Base-by-base conservation (phyloP, 2,329 filamentous ascomycete genomes). In the Nigrospora oryzae region DNA sequence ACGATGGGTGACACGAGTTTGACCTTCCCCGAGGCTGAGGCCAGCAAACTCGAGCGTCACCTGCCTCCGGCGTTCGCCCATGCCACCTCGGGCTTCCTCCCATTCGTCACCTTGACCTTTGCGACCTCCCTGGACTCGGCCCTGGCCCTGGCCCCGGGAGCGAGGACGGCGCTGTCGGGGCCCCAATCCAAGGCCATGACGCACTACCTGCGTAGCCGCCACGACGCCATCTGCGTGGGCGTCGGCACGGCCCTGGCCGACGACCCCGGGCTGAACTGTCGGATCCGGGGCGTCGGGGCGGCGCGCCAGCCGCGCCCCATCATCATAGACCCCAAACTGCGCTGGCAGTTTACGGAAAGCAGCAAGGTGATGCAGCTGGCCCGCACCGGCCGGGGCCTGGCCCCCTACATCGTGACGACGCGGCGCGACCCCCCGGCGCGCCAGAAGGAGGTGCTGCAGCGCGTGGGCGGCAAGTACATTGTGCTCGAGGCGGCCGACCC, bases 101-200 rank as follows among this genome's bases (percentile, higher is more conserved):
- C 42, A 12, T 44, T 44, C 30, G 75, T 89, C 41, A 96, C 90
- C 2, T 73, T 96, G 36, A 96, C 91, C 13, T 97, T 90, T 64
- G 91, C 93, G 17, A 85, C 84, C 10, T 96, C 90, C 4, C 83
- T 97, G 53, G 91, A 97, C 67, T 84, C 85, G 36, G 79, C 82
- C 44, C 74, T 95, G 42, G 79, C 89, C 2, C 74, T 91, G 19
- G 74, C 83, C 0, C 88, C 89, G 0, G 89, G 89, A 12, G 72
- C 81, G 14, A 86, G 85, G 52, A 97, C 91, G 2, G 71, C 77
- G 0, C 77, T 97, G 11, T 97, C 91, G 1, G 90, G 90, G 3
- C 78, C 84, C 0, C 73, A 83, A 51, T 88, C 88, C 35, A 95
- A 95, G 64, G 78, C 86, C 44, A 94, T 96, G 88, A 96, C 91